Evolutionary conservation across 192 early-diverging fungal species (phyloP).

Genomic region (Helicostylum pulchrum): DNA sequence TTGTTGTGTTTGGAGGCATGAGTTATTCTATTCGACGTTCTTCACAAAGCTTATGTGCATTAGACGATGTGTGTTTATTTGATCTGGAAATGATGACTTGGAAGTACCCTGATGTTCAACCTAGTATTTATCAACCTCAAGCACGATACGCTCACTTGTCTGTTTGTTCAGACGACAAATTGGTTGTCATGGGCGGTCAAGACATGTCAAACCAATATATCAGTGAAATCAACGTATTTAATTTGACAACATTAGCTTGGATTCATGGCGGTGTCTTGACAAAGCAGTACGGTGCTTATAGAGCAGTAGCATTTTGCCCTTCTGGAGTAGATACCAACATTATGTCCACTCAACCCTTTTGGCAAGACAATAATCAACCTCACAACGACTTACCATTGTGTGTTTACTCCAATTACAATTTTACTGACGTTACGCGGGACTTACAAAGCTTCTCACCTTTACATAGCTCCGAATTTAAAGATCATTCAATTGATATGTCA

Average conservation of each 20-base stretch:
- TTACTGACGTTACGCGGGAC: constrained; percentile 65
- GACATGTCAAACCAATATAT: constrained; percentile 71
- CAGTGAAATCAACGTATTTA: constrained; percentile 66
- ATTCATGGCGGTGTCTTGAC: constrained; percentile 54
- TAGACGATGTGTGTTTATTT: constrained; percentile 64
- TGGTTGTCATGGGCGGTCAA: constrained; percentile 71
- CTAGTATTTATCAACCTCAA: constrained; percentile 48
- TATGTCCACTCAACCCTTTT: not conserved
- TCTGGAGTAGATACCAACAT: constrained; percentile 6
- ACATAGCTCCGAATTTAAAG: constrained; percentile 48
- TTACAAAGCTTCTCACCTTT: constrained; percentile 60
- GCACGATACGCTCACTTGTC: constrained; percentile 72
- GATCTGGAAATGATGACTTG: constrained; percentile 55
- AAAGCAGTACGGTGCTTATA: constrained; percentile 68
- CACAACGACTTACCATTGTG: constrained; percentile 33
- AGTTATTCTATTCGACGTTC: constrained; percentile 47
- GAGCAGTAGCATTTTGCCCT: constrained; percentile 56
- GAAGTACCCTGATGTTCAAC: constrained; percentile 39
- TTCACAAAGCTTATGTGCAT: constrained; percentile 51
- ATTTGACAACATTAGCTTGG: constrained; percentile 60
- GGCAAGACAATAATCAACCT: not conserved
- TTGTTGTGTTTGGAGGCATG: constrained; percentile 77
- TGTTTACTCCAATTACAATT: constrained; percentile 77
- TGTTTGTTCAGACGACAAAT: constrained; percentile 49
- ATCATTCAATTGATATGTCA: constrained; percentile 59